Conservation (phyloP, 139 green algal genomes). For the Coelastrella sp. region DNA sequence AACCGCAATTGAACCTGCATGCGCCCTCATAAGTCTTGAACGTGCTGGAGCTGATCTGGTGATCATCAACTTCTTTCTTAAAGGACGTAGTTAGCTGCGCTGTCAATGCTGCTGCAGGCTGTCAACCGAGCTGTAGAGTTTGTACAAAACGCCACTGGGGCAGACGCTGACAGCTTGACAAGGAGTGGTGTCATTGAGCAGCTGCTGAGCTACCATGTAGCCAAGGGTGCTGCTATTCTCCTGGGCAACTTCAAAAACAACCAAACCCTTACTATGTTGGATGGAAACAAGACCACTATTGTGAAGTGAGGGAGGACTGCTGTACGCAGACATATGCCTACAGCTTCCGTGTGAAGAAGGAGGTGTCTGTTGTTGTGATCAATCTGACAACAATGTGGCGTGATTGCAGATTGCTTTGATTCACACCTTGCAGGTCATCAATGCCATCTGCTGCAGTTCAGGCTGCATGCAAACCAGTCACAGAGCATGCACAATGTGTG, state of each 20-base stretch:
- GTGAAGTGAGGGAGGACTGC: background rate
- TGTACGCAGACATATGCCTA: background rate
- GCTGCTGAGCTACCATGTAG: slow-evolving; percentile 27
- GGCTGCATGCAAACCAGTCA: background rate
- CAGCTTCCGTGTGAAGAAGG: background rate
- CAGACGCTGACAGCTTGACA: background rate
- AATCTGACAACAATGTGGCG: background rate
- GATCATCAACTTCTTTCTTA: background rate
- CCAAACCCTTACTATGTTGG: slow-evolving; percentile 19
- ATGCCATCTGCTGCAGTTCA: background rate
- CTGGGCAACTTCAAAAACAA: background rate
- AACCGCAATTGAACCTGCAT: background rate
- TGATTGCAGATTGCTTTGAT: background rate
- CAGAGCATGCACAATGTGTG: background rate
- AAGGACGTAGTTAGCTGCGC: background rate
- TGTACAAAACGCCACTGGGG: background rate
- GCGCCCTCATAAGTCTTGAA: background rate
- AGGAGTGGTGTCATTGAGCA: background rate
- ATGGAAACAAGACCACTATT: slow-evolving; percentile 9
- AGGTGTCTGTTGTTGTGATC: background rate
- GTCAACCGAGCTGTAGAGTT: background rate
- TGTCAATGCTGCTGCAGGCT: background rate
- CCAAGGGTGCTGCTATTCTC: background rate
- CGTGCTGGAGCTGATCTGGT: background rate
- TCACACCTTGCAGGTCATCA: background rate